Conservation (phyloP, 2,329 filamentous ascomycete species). For the Cercospora nicotianae region DNA sequence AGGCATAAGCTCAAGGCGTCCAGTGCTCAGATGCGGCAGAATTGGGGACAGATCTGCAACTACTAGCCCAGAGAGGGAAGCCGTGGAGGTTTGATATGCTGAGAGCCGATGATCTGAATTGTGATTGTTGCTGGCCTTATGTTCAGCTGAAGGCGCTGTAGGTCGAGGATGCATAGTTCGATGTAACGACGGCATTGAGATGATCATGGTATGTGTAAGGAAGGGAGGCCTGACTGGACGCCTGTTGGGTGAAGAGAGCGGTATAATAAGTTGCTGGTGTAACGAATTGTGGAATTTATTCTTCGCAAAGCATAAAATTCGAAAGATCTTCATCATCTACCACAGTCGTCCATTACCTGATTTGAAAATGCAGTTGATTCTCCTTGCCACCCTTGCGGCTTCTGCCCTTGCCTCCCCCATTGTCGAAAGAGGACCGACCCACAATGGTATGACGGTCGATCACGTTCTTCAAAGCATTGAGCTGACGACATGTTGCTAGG, state of each 20-base stretch:
- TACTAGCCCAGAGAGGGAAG: not conserved
- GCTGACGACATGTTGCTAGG: not conserved
- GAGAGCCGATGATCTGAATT: not conserved
- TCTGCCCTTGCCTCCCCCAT: not conserved
- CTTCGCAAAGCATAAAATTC: not conserved
- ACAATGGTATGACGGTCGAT: not conserved
- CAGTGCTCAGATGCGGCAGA: not conserved
- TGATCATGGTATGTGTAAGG: not conserved
- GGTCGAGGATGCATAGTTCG: not conserved
- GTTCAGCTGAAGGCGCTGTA: not conserved
- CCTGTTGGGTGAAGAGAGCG: not conserved
- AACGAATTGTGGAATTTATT: not conserved
- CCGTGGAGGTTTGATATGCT: not conserved
- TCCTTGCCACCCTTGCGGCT: not conserved
- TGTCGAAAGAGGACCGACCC: not conserved
- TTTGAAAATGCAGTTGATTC: not conserved
- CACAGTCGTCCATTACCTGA: not conserved
- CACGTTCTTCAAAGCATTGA: not conserved
- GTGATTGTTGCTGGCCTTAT: not conserved
- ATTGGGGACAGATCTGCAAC: not conserved
- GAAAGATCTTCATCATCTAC: not conserved
- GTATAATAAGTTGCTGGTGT: not conserved
- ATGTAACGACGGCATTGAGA: not conserved
- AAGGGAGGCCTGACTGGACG: not conserved
- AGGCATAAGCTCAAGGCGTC: conserved; percentile 4